phyloP scores from a whole-genome alignment of 1,284 basidiomycete species.

The Neotropicomus parvogracilis region DNA sequence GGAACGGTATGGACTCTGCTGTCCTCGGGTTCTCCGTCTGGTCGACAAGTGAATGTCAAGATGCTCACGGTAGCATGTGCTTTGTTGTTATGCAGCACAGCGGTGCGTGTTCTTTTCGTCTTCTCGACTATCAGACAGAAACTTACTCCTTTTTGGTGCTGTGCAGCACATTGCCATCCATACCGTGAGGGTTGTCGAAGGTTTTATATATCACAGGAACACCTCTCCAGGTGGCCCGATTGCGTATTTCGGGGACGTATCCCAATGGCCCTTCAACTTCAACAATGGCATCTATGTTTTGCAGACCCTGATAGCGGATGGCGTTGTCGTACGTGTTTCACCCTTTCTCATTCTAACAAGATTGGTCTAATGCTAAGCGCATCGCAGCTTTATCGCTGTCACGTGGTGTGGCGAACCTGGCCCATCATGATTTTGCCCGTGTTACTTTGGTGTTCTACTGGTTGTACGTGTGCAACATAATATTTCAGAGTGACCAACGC shows the following conservation, averaged over 20 bases:
- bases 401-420: constrained; percentile 1
- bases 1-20: background rate
- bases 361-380: too few relatives aligned
- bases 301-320: constrained; percentile 1
- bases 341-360: too few relatives aligned
- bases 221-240: background rate
- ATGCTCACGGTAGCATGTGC: background rate
- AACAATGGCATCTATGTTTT: background rate
- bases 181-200: background rate
- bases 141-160: background rate
- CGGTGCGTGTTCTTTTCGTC: background rate
- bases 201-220: background rate
- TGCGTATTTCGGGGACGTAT: background rate
- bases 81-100: background rate
- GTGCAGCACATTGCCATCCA: constrained; percentile 1
- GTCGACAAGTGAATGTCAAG: background rate
- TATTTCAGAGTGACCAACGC: background rate
- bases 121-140: background rate
- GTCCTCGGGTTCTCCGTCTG: background rate
- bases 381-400: constrained; percentile 2
- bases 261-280: constrained; percentile 1
- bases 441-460: background rate
- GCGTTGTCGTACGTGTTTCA: constrained; percentile 1
- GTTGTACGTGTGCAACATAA: background rate
- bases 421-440: constrained; percentile 1